Conservation (phyloP, 257 asterid species). For the Nicotiana sylvestris region DNA sequence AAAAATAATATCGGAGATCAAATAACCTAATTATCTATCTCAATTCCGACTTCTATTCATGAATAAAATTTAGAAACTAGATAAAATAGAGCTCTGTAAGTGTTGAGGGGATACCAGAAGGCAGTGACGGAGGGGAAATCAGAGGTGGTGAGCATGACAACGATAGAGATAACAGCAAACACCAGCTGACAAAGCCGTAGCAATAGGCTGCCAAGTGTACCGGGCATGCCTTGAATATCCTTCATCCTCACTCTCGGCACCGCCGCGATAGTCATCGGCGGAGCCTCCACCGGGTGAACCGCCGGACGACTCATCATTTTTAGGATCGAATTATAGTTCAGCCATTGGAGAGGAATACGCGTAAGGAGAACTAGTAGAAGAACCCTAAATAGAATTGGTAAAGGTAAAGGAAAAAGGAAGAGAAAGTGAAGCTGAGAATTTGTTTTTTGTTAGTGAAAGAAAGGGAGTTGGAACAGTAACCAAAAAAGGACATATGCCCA, state of each 20-base stretch:
- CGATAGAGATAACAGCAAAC: constrained; percentile 62
- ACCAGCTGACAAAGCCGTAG: constrained; percentile 65
- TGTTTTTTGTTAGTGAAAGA: background rate
- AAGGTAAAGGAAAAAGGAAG: background rate
- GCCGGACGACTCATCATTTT: constrained; percentile 67
- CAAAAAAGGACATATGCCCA: no score
- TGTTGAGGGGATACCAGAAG: constrained; percentile 45
- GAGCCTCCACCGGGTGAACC: constrained; percentile 75
- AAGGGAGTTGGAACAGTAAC: no score
- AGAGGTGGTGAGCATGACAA: constrained; percentile 75
- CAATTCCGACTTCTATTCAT: no score
- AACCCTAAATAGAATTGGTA: background rate
- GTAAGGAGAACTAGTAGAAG: background rate
- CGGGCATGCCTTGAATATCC: constrained; percentile 76
- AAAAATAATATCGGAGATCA: background rate
- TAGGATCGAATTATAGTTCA: background rate
- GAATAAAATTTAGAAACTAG: no score
- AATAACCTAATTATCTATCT: no score
- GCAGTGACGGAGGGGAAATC: constrained; percentile 89
- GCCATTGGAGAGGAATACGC: background rate
- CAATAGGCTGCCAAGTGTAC: constrained; percentile 64
- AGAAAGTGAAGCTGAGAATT: background rate
- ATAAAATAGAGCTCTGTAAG: no score
- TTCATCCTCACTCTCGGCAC: constrained; percentile 55
- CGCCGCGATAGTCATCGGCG: constrained; percentile 33